phyloP scores from a whole-genome alignment of 495 filamentous ascomycete species.

The Aspergillus leporis region DNA sequence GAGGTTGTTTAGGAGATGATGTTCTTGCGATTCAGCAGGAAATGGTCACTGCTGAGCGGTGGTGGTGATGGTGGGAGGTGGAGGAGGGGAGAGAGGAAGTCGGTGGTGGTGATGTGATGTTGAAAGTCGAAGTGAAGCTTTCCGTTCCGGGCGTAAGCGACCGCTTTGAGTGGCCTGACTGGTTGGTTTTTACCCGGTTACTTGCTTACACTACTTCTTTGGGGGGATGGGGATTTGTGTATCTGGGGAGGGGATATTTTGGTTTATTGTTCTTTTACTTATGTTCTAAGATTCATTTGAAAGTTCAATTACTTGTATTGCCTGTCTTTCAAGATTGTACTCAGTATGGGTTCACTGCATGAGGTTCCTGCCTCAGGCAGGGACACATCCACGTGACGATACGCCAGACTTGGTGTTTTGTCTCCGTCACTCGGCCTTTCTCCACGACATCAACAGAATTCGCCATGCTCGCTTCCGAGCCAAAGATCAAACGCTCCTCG shows the following conservation, averaged over 20 bases:
- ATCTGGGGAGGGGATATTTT: neutral
- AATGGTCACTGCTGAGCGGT: conserved; percentile 11
- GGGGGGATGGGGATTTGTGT: neutral
- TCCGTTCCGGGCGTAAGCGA: conserved; percentile 43
- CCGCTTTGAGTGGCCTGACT: conserved; percentile 29
- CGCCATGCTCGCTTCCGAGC: conserved; percentile 37
- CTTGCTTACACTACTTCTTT: neutral
- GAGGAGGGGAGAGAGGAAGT: conserved; percentile 24
- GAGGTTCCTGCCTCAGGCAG: conserved; percentile 18
- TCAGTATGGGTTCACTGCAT: too few relatives aligned
- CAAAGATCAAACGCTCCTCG: conserved; percentile 44
- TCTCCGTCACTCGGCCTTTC: conserved; percentile 4
- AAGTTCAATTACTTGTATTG: too few relatives aligned
- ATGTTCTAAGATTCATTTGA: too few relatives aligned
- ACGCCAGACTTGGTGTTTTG: conserved; percentile 12
- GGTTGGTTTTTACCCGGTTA: neutral
- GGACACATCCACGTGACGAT: conserved; percentile 10
- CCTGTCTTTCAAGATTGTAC: too few relatives aligned
- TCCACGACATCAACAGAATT: conserved; percentile 10
- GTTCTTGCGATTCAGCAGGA: conserved; percentile 17
- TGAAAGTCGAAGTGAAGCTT: conserved; percentile 43
- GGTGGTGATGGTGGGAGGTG: conserved; percentile 24
- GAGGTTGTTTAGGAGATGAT: conserved; percentile 19
- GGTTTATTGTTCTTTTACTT: neutral
- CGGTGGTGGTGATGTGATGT: conserved; percentile 29